Percentiles rank a stretch among this genome's conserved stretches.
Conservation (phyloP, 2,329 filamentous ascomycete genomes). For the Didymosphaeria variabile region DNA sequence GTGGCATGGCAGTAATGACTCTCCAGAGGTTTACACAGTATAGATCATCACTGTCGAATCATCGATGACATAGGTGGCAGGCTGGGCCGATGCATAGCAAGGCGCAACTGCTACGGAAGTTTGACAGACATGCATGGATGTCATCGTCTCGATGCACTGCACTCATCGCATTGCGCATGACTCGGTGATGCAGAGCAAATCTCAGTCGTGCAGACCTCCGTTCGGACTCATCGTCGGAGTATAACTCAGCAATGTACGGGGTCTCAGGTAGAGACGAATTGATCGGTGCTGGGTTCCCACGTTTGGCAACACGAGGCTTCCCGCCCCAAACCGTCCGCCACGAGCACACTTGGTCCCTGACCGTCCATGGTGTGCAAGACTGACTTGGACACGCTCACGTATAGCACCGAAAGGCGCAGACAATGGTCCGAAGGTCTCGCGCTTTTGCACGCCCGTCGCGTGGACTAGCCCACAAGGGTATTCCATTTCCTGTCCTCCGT, state of each 20-base stretch:
- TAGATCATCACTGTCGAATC: background rate
- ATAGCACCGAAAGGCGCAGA: background rate
- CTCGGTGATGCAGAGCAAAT: background rate
- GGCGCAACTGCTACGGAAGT: background rate
- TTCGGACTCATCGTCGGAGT: background rate
- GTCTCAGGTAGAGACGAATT: constrained; percentile 8
- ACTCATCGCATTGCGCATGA: background rate
- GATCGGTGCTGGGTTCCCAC: constrained; percentile 5
- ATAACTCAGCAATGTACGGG: background rate
- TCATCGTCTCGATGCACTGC: background rate
- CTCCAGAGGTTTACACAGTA: background rate
- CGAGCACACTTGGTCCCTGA: no score
- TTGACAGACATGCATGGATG: background rate
- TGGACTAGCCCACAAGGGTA: background rate
- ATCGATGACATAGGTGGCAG: background rate
- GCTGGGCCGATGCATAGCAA: background rate
- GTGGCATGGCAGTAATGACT: background rate
- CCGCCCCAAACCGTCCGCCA: background rate
- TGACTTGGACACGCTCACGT: no score
- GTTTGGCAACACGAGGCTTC: constrained; percentile 12
- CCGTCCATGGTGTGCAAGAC: no score
- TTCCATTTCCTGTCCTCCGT: background rate
- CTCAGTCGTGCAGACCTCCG: background rate
- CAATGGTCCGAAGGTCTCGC: background rate
- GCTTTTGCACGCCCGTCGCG: background rate